Evolutionary conservation across 2,329 filamentous ascomycete genomes (phyloP).

Genomic region (Allantophomopsis lycopodina): DNA sequence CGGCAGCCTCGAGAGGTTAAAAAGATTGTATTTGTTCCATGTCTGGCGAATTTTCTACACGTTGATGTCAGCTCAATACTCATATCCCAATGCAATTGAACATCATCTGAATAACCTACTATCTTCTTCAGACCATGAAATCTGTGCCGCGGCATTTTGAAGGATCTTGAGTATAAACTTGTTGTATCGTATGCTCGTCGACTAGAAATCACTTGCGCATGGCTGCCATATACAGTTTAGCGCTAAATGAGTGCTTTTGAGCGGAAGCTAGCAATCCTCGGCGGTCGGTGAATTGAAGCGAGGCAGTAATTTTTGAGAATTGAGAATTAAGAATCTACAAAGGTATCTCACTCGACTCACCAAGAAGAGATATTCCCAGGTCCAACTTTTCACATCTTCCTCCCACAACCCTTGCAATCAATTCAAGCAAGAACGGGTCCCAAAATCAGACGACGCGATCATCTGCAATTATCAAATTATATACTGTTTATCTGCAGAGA

Average conservation of each 20-base stretch:
- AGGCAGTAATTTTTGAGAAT: background rate
- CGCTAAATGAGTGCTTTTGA: background rate
- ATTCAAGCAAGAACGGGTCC: too few species aligned
- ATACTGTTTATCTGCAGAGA: too few species aligned
- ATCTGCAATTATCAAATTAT: too few species aligned
- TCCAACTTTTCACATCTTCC: too few species aligned
- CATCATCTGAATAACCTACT: slow-evolving; percentile 28
- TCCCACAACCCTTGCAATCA: too few species aligned
- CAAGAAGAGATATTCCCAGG: too few species aligned
- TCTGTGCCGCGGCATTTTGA: slow-evolving; percentile 34
- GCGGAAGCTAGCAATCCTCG: background rate
- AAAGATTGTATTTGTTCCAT: slow-evolving; percentile 97
- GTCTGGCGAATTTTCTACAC: slow-evolving; percentile 79
- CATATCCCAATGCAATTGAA: background rate
- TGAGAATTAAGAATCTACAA: background rate
- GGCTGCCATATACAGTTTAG: background rate
- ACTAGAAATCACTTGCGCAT: too few species aligned
- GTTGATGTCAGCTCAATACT: slow-evolving; percentile 2
- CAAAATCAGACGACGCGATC: too few species aligned
- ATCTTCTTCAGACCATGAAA: slow-evolving; percentile 54
- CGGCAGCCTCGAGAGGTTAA: slow-evolving; percentile 55
- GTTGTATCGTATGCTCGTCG: slow-evolving; percentile 1
- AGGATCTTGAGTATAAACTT: background rate
- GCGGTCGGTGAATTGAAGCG: background rate
- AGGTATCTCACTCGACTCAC: too few species aligned